These are phyloP conservation scores for Mycena amicta DNA, from an alignment of 768 basidiomycete species.

Conservation along the genomic window DNA sequence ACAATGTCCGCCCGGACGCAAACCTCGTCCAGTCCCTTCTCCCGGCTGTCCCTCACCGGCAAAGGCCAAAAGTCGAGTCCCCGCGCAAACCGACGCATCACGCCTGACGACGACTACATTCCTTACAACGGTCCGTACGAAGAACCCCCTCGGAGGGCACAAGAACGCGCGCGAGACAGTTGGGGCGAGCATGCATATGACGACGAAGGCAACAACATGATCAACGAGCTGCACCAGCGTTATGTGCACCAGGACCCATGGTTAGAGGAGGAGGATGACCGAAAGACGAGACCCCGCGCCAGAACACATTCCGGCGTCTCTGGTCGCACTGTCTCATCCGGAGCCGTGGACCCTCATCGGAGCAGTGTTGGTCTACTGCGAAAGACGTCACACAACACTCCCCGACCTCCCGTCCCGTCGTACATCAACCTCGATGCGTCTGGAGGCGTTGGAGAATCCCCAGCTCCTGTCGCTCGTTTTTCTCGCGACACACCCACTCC, in stretches of 20 bases:
- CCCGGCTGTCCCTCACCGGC: constrained; percentile 13
- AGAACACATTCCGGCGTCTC: constrained; percentile 47
- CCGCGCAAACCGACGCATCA: constrained; percentile 4
- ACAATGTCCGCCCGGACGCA: constrained; percentile 20
- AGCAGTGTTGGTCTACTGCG: constrained; percentile 31
- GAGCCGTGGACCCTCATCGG: constrained; percentile 39
- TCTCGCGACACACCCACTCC: constrained; percentile 26
- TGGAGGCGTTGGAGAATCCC: constrained; percentile 71
- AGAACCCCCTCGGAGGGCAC: constrained; percentile 30
- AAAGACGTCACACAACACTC: constrained; percentile 35
- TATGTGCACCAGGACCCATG: constrained; percentile 27
- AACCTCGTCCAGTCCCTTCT: constrained; percentile 19
- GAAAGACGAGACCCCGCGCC: constrained; percentile 30
- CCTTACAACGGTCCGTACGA: constrained; percentile 70
- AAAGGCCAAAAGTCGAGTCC: constrained; percentile 15
- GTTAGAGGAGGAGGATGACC: constrained; percentile 23
- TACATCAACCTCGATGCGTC: constrained; percentile 48
- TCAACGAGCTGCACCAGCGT: constrained; percentile 32
- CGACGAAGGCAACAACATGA: constrained; percentile 32
- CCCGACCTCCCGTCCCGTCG: constrained; percentile 38
- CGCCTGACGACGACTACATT: constrained; percentile 60
- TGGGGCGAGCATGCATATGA: constrained; percentile 42
- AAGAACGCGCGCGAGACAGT: constrained; percentile 39
- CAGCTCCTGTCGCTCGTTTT: constrained; percentile 40
- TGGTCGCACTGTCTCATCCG: constrained; percentile 42